Percentiles rank a stretch among this genome's conserved stretches.
phyloP scores from a whole-genome alignment of 352 stramenopile genomes.

The Phytophthora constricta region DNA sequence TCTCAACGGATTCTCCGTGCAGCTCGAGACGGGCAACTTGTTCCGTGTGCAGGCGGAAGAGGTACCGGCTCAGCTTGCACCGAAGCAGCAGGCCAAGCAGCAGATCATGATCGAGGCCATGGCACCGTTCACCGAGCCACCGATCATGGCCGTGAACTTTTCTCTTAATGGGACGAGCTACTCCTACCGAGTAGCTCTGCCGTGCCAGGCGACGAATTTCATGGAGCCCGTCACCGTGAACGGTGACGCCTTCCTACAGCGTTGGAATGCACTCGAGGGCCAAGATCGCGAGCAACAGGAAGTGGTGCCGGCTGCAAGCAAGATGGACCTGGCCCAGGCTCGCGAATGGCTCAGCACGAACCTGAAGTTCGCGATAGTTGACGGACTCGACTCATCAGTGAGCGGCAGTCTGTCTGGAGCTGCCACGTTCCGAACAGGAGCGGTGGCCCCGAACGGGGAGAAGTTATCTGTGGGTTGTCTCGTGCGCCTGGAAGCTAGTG shows the following conservation, averaged over 20 bases:
- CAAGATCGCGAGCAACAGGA: constrained; percentile 94
- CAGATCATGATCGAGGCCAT: constrained; percentile 94
- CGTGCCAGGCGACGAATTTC: constrained; percentile 91
- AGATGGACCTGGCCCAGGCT: constrained; percentile 87
- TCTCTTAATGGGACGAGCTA: constrained; percentile 62
- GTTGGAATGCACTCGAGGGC: constrained; percentile 92
- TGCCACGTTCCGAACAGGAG: constrained; percentile 92
- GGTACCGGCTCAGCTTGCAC: constrained; percentile 70
- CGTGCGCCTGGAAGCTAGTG: constrained; percentile 90
- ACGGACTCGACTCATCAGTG: constrained; percentile 64
- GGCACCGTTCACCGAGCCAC: constrained; percentile 91
- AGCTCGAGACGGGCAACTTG: constrained; percentile 52
- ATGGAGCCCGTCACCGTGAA: constrained; percentile 93
- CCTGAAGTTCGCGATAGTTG: constrained; percentile 91
- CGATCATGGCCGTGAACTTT: constrained; percentile 90
- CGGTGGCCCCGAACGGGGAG: constrained; percentile 88
- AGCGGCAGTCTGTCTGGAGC: constrained; percentile 92
- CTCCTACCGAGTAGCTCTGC: constrained; percentile 80
- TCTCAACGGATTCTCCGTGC: constrained; percentile 86
- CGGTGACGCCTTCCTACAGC: constrained; percentile 92
- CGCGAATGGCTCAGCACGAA: constrained; percentile 85
- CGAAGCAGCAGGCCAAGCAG: constrained; percentile 93
- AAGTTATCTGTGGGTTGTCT: constrained; percentile 95
- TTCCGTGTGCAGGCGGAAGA: constrained; percentile 80
- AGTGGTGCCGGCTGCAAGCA: constrained; percentile 79